phyloP scores from a whole-genome alignment of 2,329 filamentous ascomycete species.

The Graphiopsis chlorocephala region DNA sequence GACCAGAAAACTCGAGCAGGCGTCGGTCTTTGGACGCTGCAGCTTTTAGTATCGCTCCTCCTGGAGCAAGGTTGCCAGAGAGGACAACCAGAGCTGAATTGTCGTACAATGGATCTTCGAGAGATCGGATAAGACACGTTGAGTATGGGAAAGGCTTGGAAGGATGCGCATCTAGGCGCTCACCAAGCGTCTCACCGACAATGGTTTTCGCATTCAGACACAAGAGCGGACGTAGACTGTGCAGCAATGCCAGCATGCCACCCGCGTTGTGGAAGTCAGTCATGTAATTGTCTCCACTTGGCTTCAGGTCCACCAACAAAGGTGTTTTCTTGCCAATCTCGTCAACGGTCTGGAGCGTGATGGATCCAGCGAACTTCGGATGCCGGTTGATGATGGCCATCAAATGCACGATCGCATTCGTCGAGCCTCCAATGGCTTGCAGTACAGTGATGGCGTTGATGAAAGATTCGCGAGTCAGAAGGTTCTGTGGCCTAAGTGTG shows the following conservation, averaged over 20 bases:
- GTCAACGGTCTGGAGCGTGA: conserved; percentile 48
- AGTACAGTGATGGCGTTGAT: conserved; percentile 47
- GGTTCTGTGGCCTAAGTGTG: conserved; percentile 40
- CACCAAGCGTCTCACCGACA: conserved; percentile 47
- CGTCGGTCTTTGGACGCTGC: conserved; percentile 49
- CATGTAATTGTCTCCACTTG: conserved; percentile 55
- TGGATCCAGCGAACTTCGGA: conserved; percentile 44
- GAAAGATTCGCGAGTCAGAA: conserved; percentile 49
- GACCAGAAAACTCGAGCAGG: conserved; percentile 45
- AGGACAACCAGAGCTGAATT: conserved; percentile 47
- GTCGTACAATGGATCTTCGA: conserved; percentile 46
- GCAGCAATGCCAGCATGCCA: conserved; percentile 50
- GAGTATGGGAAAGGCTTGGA: conserved; percentile 45
- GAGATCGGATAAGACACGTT: conserved; percentile 43
- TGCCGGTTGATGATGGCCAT: conserved; percentile 51
- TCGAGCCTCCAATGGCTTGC: conserved; percentile 46
- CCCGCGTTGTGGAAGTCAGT: conserved; percentile 55
- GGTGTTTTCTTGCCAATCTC: conserved; percentile 49
- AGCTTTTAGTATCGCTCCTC: conserved; percentile 51
- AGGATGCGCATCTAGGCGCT: conserved; percentile 43
- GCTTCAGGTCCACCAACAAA: conserved; percentile 52
- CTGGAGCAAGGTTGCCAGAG: conserved; percentile 48
- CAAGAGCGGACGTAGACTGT: conserved; percentile 46
- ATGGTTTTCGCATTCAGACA: conserved; percentile 47
- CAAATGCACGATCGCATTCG: conserved; percentile 45